phyloP scores from a whole-genome alignment of 768 basidiomycete species.

The Gymnopilus dilepis region DNA sequence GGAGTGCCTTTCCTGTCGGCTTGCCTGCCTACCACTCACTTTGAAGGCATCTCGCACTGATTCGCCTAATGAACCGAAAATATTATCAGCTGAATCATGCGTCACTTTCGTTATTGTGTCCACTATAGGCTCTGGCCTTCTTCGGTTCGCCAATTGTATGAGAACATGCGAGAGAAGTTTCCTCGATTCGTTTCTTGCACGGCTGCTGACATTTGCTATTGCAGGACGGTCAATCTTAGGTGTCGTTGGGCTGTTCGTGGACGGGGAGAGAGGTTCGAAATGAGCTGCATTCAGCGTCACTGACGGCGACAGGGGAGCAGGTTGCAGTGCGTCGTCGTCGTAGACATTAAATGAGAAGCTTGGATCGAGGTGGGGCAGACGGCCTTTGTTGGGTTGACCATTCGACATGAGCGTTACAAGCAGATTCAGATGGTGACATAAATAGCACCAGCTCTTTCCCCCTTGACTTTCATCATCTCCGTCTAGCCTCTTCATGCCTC shows the following conservation, averaged over 20 bases:
- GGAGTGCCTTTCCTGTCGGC: constrained; percentile 10
- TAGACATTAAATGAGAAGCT: constrained; percentile 29
- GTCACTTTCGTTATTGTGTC: constrained; percentile 40
- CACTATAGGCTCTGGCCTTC: constrained; percentile 57
- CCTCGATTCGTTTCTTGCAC: constrained; percentile 63
- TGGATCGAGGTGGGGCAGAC: constrained; percentile 26
- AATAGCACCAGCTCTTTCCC: neutral
- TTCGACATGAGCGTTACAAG: neutral
- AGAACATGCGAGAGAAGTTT: constrained; percentile 73
- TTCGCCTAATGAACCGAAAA: constrained; percentile 48
- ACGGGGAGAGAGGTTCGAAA: constrained; percentile 9
- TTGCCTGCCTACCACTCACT: constrained; percentile 35
- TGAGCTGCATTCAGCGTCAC: neutral
- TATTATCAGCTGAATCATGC: constrained; percentile 33
- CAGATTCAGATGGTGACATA: neutral
- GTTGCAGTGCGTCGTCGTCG: constrained; percentile 25
- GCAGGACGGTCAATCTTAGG: neutral
- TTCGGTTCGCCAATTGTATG: constrained; percentile 62
- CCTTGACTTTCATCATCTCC: constrained; percentile 5
- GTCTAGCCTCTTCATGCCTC: constrained; percentile 9
- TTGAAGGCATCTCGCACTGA: constrained; percentile 51
- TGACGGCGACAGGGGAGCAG: neutral
- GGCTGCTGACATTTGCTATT: constrained; percentile 34
- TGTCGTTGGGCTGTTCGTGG: neutral
- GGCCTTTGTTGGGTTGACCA: constrained; percentile 8